Base-by-base conservation (phyloP, 148 eudicot genomes). In the Cornus kousa region DNA sequence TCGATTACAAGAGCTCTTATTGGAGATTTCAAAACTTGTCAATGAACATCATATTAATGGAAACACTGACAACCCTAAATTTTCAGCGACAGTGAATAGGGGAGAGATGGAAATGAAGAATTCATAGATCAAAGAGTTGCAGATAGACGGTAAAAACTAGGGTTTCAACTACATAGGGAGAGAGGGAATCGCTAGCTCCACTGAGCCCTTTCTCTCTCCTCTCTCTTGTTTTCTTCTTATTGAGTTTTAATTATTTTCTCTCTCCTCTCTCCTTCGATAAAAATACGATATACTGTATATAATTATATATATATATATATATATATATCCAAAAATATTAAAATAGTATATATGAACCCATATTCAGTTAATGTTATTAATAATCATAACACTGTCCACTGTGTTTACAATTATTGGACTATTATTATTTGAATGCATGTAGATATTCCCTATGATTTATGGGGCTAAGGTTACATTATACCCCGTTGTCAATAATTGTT, bases 131-230 rank as follows among this genome's bases (percentile, higher is more conserved):
- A 6, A 43, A 43, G 1, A 6, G 48, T 50, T 46, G 13, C 14
- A 14, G 32, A 28, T 22, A 23, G 74, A 76, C 78, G 85, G 74
- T 35, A 50, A 70, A 62, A 81, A 70, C 80, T 86, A 86, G 88
- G 88, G 88, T 81, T 77, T 71, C 74, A 57, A 70, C 62, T 28
- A 16, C 74, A 59, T 9, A 9, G 48, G 48, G 66, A 62, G 66
- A 62, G 66, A n/a, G 24, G 19, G 62, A 57, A 19, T 1, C 37
- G 37, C 37, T 35, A 35, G 37, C 5, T 35, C 37, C 37, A 35
- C 37, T 35, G 37, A 4, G 37, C 75, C 24, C 62, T 78, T 4
- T 43, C 48, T 43, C 48, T 43, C 80, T 71, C 80, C 71, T 74
- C 23, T 35, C 40, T 5, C 17, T 20, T 33, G 64, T 59, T 60